phyloP scores from a whole-genome alignment of 345 rosid genomes.

The Diplotaxis tenuifolia region DNA sequence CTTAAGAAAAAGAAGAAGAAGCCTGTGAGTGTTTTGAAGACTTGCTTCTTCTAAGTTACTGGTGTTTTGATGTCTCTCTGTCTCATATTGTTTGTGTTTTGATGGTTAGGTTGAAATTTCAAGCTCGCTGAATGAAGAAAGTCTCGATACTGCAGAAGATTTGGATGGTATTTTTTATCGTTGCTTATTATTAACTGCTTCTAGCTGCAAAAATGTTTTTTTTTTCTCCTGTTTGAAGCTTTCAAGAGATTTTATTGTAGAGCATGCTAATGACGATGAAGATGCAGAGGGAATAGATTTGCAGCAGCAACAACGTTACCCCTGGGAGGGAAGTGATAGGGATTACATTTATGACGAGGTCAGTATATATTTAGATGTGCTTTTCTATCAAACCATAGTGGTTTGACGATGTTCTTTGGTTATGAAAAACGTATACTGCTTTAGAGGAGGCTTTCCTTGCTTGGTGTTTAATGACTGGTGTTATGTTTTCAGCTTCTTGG shows the following conservation, averaged over 20 bases:
- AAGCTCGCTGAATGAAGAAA: slow-evolving; percentile 62
- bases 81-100: slow-evolving; percentile 10
- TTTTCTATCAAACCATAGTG: background rate
- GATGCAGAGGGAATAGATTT: slow-evolving; percentile 45
- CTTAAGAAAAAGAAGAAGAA: slow-evolving; percentile 97
- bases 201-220: background rate
- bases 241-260: slow-evolving; percentile 37
- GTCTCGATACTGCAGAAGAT: slow-evolving; percentile 57
- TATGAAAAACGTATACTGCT: background rate
- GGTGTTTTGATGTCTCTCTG: background rate
- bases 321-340: slow-evolving; percentile 95
- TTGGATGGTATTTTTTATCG: slow-evolving; percentile 51
- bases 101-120: slow-evolving; percentile 58
- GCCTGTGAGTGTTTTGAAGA: slow-evolving; percentile 52
- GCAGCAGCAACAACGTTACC: slow-evolving; percentile 55
- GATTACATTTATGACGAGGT: slow-evolving; percentile 93
- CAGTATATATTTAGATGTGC: background rate
- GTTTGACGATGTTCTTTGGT: background rate
- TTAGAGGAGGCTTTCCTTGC: background rate
- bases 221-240: slow-evolving; percentile 9
- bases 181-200: background rate
- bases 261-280: slow-evolving; percentile 57
- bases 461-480: background rate
- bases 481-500: slow-evolving; percentile 74
- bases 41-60: background rate